A percentile compares a stretch with the other conserved stretches of the same genome.
These are phyloP conservation scores for Paxillus involutus DNA, from an alignment of 768 basidiomycete species.

Conservation along the genomic window DNA sequence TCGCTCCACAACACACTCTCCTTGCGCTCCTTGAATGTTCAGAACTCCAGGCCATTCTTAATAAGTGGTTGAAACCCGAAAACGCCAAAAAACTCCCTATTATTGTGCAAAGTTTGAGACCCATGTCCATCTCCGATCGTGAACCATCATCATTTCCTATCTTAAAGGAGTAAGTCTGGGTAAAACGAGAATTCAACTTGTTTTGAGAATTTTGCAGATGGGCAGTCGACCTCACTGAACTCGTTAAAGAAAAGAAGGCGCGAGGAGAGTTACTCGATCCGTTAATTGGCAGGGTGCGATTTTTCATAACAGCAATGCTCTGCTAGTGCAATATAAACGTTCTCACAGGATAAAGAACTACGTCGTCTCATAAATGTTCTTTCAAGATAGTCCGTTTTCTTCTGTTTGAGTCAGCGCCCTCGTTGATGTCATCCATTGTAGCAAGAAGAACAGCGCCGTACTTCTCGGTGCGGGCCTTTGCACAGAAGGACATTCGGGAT, in stretches of 20 bases:
- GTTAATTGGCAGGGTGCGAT: conserved; percentile 2
- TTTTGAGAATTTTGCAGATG: background rate
- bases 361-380: background rate
- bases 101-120: background rate
- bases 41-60: background rate
- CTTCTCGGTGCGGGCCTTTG: conserved; percentile 1
- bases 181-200: background rate
- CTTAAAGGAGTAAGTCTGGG: background rate
- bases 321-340: background rate
- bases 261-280: conserved; percentile 1
- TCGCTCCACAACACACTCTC: conserved; percentile 1
- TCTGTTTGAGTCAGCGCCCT: background rate
- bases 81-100: background rate
- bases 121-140: background rate
- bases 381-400: background rate
- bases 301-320: background rate
- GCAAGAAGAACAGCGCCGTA: conserved; percentile 9
- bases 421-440: background rate
- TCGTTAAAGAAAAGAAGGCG: conserved; percentile 2
- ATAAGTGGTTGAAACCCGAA: background rate
- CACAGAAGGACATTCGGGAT: background rate
- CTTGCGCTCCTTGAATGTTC: conserved; percentile 3
- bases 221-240: conserved; percentile 3
- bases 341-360: background rate
- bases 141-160: background rate